Base-by-base conservation (phyloP, 169 alveolate species). In the Theileria luwenshuni region DNA sequence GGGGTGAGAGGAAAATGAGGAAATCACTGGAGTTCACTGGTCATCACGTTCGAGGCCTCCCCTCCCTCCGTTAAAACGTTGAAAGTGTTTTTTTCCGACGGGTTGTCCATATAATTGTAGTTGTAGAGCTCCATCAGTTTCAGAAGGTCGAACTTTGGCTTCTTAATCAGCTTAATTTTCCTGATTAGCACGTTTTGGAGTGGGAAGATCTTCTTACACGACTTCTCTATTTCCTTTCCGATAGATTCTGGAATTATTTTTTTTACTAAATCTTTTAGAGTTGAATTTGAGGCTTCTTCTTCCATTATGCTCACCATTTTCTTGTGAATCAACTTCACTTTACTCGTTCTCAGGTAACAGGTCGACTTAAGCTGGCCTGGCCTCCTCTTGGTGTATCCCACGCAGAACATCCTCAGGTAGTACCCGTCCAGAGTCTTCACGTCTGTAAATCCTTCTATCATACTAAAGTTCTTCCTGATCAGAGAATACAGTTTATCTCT, bases 361-460 rank as follows among this genome's bases (percentile, higher is more conserved):
- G 99, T 97, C 45, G 97, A 93, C 93, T 94, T 96, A 76, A 94
- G 93, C 86, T 96, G 99, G 33, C 93, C 96, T 32, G 91, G 95
- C 72, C 96, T 93, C 86, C 90, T 94, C 74, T 95, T 94, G 48
- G 99, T 98, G 93, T 96, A 97, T 60, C 97, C 99, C 74, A 98
- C 95, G 88, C 97, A 92, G 92, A 98, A 98, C 95, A 98, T 86
- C 76, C 99, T 94, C 79, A 97, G 92, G 63, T 92, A 91, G 90
- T 94, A 96, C 45, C 98, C 98, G 75, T 97, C 99, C 30, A 93
- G 85, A 48, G 99, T 97, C 90, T 95, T 96, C 69, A 96, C 98
- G 63, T 97, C 99, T 49, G 97, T 96, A 84, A 86, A 96, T 77
- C 98, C 98, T 85, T 97, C 99, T 65, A 97, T 95, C 58, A 96